phyloP scores from a whole-genome alignment of 2,329 filamentous ascomycete species.

The Fusarium sp. region DNA sequence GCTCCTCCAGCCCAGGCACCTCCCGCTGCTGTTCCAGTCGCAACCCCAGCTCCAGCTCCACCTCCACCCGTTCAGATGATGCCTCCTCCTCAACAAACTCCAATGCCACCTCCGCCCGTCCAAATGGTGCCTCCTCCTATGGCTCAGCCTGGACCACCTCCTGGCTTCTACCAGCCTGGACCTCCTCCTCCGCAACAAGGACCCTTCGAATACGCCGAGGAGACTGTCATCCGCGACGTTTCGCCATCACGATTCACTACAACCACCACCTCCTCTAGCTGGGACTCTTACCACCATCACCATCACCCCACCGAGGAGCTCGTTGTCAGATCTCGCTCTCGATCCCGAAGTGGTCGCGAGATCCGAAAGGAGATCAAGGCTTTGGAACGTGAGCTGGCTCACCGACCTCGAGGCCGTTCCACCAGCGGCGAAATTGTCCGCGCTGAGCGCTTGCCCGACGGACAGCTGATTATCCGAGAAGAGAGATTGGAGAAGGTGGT shows the following conservation, averaged over 20 bases:
- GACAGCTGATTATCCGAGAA: constrained; percentile 71
- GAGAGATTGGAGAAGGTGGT: constrained; percentile 66
- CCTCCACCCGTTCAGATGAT: constrained; percentile 32
- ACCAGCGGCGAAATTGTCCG: constrained; percentile 63
- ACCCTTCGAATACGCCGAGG: constrained; percentile 53
- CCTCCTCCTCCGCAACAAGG: constrained; percentile 43
- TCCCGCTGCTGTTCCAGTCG: constrained; percentile 46
- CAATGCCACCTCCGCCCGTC: constrained; percentile 1
- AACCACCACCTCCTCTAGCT: constrained; percentile 50
- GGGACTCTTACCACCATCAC: constrained; percentile 45
- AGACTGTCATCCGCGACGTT: constrained; percentile 58
- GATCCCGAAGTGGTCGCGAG: constrained; percentile 64
- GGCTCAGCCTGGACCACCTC: constrained; percentile 27
- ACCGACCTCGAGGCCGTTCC: constrained; percentile 48
- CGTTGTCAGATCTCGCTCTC: constrained; percentile 54
- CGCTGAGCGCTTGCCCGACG: constrained; percentile 67
- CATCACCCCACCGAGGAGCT: constrained; percentile 48
- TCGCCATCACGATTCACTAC: constrained; percentile 57
- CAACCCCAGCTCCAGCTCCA: constrained; percentile 38
- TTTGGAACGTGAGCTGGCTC: constrained; percentile 65
- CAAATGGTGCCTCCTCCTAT: constrained; percentile 16
- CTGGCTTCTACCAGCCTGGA: constrained; percentile 46
- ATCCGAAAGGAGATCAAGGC: constrained; percentile 77
- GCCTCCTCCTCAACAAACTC: constrained; percentile 35
- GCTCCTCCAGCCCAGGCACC: constrained; percentile 26